Evolutionary conservation across 192 early-diverging fungal genomes (phyloP), one percentile per base, ranked within the genome.

Genomic region (Coemansia biformis): DNA sequence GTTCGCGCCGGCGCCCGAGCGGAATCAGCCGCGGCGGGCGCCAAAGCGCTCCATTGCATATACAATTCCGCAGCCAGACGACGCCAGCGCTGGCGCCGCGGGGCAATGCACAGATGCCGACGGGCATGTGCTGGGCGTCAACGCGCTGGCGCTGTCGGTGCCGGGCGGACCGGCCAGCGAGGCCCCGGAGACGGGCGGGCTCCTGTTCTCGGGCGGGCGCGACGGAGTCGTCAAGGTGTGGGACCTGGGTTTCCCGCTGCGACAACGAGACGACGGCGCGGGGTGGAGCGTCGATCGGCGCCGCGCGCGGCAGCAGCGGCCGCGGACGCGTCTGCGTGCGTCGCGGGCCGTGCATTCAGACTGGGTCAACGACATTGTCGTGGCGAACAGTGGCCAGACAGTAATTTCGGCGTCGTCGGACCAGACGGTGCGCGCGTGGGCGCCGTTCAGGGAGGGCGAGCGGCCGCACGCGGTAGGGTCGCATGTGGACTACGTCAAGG

Each of bases 331-430:
- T 2, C 81, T 82, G 52, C 65, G 81, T 11, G 78, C 76, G 14
- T 82, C 81, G 21, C 87, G 78, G 44, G 78, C 87, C 55, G 79
- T 87, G 41, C 96, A 99, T 54, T 86, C 83, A 7, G 93, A 97
- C 66, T 99, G 96, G 96, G 86, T 99, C 7, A 99, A 97, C 63
- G 96, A 95, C 47, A 79, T 99, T 37, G 81, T 58, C 8, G 61
- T 49, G 17, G 51, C 57, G 18, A 69, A 57, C 29, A 48, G 29
- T 18, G 46, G 51, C 14, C 37, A 40, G 18, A 56, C 64, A 77
- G 89, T 93, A 3, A 68, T 95, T 0, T 85, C 89, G 14, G 89
- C 87, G n/a, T 96, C 93, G 8, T 88, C 87, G 6, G 96, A 99
- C 57, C 80, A 91, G 48, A 89, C 92, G 15, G 78, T 99, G 75